These are phyloP conservation scores for Linnemannia elongata DNA, from an alignment of 192 early-diverging fungal species.

Conservation along the genomic window DNA sequence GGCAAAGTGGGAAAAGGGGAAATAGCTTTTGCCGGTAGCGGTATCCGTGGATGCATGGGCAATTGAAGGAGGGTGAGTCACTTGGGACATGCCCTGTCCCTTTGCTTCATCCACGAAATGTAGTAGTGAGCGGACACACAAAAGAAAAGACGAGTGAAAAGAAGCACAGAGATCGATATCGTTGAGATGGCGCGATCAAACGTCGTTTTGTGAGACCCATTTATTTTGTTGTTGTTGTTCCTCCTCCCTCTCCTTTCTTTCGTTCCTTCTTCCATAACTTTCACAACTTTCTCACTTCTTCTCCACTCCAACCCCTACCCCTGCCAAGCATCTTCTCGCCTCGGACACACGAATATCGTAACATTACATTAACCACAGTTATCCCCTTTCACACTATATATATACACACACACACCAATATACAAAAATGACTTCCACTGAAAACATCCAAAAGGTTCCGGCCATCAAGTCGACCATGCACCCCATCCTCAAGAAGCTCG, in stretches of 20 bases:
- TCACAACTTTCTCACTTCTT: not conserved
- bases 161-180: not conserved
- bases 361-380: not conserved
- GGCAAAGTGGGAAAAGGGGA: not conserved
- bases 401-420: not conserved
- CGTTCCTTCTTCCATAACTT: not conserved
- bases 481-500: slow-evolving; percentile 76
- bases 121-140: not conserved
- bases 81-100: not conserved
- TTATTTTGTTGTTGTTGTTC: not conserved
- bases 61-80: not conserved
- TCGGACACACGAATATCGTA: not conserved
- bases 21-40: not conserved
- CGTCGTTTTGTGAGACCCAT: not conserved
- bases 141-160: not conserved
- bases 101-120: not conserved
- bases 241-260: not conserved
- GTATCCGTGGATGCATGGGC: not conserved
- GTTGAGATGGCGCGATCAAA: slow-evolving; percentile 1
- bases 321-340: not conserved
- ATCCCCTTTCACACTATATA: not conserved
- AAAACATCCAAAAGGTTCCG: slow-evolving; percentile 30
- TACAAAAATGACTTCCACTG: slow-evolving; percentile 4
- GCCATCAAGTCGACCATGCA: slow-evolving; percentile 49
- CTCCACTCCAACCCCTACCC: not conserved